phyloP scores from a whole-genome alignment of 352 stramenopile species.

The Pythium sp. region DNA sequence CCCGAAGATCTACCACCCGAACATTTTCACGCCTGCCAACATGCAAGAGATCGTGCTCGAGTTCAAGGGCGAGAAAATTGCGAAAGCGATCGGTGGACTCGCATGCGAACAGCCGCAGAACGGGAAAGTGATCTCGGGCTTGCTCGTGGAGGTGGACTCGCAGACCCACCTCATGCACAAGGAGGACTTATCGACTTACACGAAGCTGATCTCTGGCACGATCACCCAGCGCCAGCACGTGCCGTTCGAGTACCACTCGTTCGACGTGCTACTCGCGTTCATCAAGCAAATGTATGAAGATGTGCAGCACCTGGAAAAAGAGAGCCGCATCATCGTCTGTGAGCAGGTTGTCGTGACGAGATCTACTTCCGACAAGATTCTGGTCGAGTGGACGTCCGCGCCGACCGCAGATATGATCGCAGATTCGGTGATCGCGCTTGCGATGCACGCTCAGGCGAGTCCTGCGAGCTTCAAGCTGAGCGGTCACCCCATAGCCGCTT shows the following conservation, averaged over 20 bases:
- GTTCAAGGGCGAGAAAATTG: slow-evolving; percentile 88
- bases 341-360: slow-evolving; percentile 72
- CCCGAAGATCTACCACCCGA: slow-evolving; percentile 79
- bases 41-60: slow-evolving; percentile 87
- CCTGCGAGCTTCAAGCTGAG: slow-evolving; percentile 81
- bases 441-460: slow-evolving; percentile 92
- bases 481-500: slow-evolving; percentile 66
- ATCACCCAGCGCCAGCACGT: slow-evolving; percentile 87
- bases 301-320: slow-evolving; percentile 48
- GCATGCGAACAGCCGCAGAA: slow-evolving; percentile 76
- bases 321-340: slow-evolving; percentile 67
- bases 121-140: slow-evolving; percentile 72
- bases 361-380: slow-evolving; percentile 36
- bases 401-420: slow-evolving; percentile 95
- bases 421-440: slow-evolving; percentile 93
- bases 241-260: slow-evolving; percentile 76
- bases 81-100: slow-evolving; percentile 79
- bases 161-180: slow-evolving; percentile 85
- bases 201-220: slow-evolving; percentile 71
- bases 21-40: slow-evolving; percentile 81
- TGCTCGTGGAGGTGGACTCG: slow-evolving; percentile 84
- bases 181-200: slow-evolving; percentile 83
- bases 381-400: slow-evolving; percentile 87
- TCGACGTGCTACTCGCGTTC: slow-evolving; percentile 77
- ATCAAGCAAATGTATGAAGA: slow-evolving; percentile 86